Evolutionary conservation across 1,139 yeast species (phyloP).

Genomic region (Saccharomyces hybrid): DNA sequence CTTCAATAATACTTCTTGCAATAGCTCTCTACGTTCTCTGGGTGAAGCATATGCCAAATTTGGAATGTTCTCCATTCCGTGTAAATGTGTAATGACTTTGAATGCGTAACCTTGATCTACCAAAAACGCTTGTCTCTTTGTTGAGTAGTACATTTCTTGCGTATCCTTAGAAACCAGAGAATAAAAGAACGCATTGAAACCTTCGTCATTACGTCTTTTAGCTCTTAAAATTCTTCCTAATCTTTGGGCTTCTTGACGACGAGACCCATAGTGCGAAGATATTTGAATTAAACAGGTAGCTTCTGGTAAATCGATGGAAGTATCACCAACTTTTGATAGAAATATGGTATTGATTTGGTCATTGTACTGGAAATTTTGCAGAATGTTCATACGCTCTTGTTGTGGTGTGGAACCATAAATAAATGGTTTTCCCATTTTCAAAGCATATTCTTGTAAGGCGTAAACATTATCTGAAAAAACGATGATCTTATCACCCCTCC

Average conservation of each 20-base stretch:
- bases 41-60: conserved; percentile 86
- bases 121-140: conserved; percentile 94
- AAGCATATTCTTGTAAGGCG: conserved; percentile 91
- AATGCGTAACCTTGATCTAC: conserved; percentile 99
- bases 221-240: conserved; percentile 94
- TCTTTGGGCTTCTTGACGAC: conserved; percentile 98
- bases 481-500: conserved; percentile 94
- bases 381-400: conserved; percentile 93
- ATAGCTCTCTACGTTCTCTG: conserved; percentile 81
- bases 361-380: conserved; percentile 93
- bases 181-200: conserved; percentile 96
- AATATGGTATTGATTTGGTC: conserved; percentile 94
- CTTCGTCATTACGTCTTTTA: conserved; percentile 96
- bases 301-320: conserved; percentile 95
- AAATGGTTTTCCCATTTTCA: conserved; percentile 88
- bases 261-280: conserved; percentile 97
- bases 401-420: conserved; percentile 98
- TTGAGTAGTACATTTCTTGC: conserved; percentile 97
- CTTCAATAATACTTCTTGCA: conserved; percentile 87
- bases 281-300: conserved; percentile 97
- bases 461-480: conserved; percentile 97
- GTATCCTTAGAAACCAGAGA: conserved; percentile 95
- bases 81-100: conserved; percentile 93
- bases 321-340: conserved; percentile 94
- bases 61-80: conserved; percentile 94